phyloP scores from a whole-genome alignment of 352 stramenopile genomes.

The Poterioochromonas sp. region DNA sequence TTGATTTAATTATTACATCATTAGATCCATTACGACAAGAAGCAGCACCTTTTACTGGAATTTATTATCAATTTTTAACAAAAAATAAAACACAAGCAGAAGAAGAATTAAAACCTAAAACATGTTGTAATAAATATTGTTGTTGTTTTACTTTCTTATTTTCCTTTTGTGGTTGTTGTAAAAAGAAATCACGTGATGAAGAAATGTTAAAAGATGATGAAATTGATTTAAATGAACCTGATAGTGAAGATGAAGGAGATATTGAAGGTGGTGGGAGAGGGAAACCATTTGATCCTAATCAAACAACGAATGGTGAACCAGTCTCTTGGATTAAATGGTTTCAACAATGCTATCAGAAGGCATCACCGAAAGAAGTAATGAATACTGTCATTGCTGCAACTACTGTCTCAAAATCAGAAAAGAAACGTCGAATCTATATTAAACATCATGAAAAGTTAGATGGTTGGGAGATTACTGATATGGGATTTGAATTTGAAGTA shows the following conservation, averaged over 20 bases:
- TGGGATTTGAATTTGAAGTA: not conserved
- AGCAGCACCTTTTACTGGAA: not conserved
- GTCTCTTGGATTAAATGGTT: too few relatives aligned
- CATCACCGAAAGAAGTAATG: not conserved
- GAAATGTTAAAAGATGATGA: too few relatives aligned
- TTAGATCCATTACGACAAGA: not conserved
- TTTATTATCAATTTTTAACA: not conserved
- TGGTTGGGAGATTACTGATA: not conserved
- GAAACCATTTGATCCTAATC: too few relatives aligned
- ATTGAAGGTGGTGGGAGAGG: too few relatives aligned
- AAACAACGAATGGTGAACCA: too few relatives aligned
- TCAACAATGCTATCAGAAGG: not conserved
- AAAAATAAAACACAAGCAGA: too few relatives aligned
- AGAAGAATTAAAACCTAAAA: not conserved
- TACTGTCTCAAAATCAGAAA: not conserved
- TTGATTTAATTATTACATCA: not conserved
- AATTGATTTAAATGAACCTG: too few relatives aligned
- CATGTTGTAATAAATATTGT: not conserved
- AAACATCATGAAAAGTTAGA: not conserved
- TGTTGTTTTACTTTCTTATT: too few relatives aligned
- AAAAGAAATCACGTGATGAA: not conserved
- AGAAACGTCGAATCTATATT: not conserved
- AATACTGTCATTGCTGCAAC: not conserved
- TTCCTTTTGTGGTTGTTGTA: not conserved
- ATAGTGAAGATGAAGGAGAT: too few relatives aligned